Evolutionary conservation across 371 early-diverging fungal genomes (phyloP), one percentile per base, ranked within the genome.

Genomic region (Actinomortierella wolfii): DNA sequence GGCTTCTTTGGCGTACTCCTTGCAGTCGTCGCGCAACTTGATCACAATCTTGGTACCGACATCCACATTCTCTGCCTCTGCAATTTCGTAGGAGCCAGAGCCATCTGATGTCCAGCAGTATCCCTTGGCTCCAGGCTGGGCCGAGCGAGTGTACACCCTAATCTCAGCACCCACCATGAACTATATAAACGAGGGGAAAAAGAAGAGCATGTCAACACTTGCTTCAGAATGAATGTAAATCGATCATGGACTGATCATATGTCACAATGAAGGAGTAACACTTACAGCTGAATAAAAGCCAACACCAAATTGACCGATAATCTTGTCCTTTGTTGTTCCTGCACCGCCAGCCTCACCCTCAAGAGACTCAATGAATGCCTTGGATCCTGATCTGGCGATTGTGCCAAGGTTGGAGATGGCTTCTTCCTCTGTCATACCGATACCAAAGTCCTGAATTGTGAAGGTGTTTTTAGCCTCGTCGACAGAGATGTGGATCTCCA

Each of bases 261-360:
- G 59, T 54, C 46, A 48, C 23, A 57, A 71, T 57, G 54, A 64
- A 53, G 57, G 66, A 34, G 64, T 60, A 40, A 51, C 3, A 58
- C 76, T 78, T 78, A 84, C 86, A 20, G 93, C 91, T 44, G 91
- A 93, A 66, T 93, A 92, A 71, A 93, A 92, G 48, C 92, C 91
- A 54, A 92, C 92, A 85, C 99, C 99, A 81, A 99, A 99, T 82
- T 99, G 99, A 51, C 99, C 99, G 79, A 99, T 98, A 68, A 98
- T 89, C 56, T 84, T 84, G 56, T 85, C 86, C 53, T 80, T 88
- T 46, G 87, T 85, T 40, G 81, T 77, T 34, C 80, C 79, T 51
- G 79, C 67, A 13, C 82, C 82, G 28, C 62, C 77, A 7, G 69
- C 74, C 40, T 88, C 82, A 23, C 84, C 82, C 49, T 92, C 88